Base-by-base conservation (phyloP, 2,329 filamentous ascomycete species). In the Coleophoma crateriformis region DNA sequence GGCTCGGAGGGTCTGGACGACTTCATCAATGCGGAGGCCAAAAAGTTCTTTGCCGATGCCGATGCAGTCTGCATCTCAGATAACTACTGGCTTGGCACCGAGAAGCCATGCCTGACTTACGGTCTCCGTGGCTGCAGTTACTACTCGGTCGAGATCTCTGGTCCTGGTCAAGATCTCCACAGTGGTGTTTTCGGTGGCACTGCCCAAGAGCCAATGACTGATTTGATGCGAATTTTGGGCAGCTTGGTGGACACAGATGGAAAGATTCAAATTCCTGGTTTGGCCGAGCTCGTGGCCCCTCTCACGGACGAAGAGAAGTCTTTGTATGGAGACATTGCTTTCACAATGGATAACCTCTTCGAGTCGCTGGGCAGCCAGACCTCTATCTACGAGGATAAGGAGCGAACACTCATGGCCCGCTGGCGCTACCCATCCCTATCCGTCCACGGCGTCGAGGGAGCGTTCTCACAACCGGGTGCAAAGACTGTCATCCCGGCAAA, bases 401-500 rank as follows among this genome's bases (percentile, higher is more conserved):
- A 96, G 73, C 74, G 78, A 46, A 96, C 91, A 2, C 82, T 99
- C 52, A 97, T 97, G 91, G 90, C 85, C 47, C 87, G 94, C 63
- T 99, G 95, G 94, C 82, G 94, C 58, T 94, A 87, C 71, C 94
- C 94, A 1, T 96, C 91, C 12, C 79, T 99, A 50, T 96, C 91
- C 20, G 76, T 99, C 39, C 94, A 99, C 75, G 94, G 94, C 53
- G 74, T 99, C 58, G 94, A 99, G 72, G 94, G 94, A 52, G 94
- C 90, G 46, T 99, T 95, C 76, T 92, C 88, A 41, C 86, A 88
- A 2, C 87, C 91, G 6, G 94, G 94, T 43, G 94, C 91, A 50
- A 99, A 99, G 81, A 99, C 94, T 1, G 94, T 99, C 63, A 99
- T 99, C 61, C 94, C 94, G 3, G 92, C 94, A 64, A 96, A 96